Base-by-base conservation (phyloP, 2,329 filamentous ascomycete genomes). In the Venturia nashicola region DNA sequence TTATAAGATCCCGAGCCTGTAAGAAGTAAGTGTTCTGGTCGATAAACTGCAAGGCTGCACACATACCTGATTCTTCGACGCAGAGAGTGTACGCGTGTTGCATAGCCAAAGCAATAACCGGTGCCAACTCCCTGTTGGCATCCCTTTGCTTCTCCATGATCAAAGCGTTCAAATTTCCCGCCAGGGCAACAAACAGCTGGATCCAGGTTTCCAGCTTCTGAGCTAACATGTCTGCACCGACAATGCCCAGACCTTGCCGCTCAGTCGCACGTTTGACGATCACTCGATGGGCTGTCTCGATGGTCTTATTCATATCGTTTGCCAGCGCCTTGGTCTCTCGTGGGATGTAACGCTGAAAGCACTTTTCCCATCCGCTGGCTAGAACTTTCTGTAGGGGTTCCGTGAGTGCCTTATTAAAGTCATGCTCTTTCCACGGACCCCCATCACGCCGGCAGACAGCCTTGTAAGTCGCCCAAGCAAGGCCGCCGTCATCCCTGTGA, bases 381-480 rank as follows among this genome's bases (percentile, higher is more conserved):
- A 80, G 67, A 5, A 72, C 69, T 65, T 76, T 76, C 61, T 73
- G 69, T n/a, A 78, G 71, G 0, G 75, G 76, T 32, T 73, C 71
- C 0, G 71, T 71, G 65, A 77, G 69, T 65, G 79, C 72, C 0
- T 68, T 67, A 65, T 78, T 78, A 69, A 78, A 77, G 65, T 78
- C 74, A 61, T 74, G 74, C 8, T 57, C 36, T 36, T 8, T 7
- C 3, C 3, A 60, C 12, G 67, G 65, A 34, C 78, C 77, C 5
- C 81, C 83, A 63, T 78, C 68, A 55, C 82, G 76, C 48, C 80
- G 74, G 61, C 80, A 80, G 2, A 81, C 77, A 11, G 84, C 84
- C 70, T 80, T 82, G 67, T 86, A 86, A 0, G 83, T 85, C 2
- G 72, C 34, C 73, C 75, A 86, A 42, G 70, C 67, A 14, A 82